phyloP scores from a whole-genome alignment of 2,329 filamentous ascomycete genomes.

The Colletotrichum sp. region DNA sequence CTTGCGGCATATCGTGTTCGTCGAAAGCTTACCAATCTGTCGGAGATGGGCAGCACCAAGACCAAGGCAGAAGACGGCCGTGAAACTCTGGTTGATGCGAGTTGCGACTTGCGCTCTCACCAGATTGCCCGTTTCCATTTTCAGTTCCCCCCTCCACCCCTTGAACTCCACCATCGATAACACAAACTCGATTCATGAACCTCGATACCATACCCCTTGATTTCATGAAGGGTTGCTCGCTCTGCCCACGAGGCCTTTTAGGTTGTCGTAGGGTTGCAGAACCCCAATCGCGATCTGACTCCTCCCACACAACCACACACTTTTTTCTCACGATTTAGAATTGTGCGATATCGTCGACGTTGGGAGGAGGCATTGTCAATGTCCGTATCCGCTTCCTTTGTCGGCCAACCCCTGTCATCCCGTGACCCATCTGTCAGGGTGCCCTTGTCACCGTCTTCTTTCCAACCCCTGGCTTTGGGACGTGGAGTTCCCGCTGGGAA shows the following conservation, averaged over 20 bases:
- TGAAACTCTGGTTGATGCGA: neutral
- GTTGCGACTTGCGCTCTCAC: neutral
- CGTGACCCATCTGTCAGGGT: neutral
- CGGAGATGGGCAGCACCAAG: neutral
- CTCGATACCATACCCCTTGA: neutral
- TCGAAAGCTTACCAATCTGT: neutral
- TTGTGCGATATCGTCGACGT: neutral
- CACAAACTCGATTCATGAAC: constrained; percentile 9
- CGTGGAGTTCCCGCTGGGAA: neutral
- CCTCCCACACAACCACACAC: neutral
- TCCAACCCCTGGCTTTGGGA: neutral
- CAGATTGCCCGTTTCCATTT: constrained; percentile 4
- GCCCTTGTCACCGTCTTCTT: neutral
- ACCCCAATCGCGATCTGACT: constrained; percentile 8
- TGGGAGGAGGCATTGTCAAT: neutral
- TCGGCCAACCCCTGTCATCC: neutral
- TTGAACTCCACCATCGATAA: constrained; percentile 9
- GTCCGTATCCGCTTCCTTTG: neutral
- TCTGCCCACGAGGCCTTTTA: neutral
- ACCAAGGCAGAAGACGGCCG: neutral
- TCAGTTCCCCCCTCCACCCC: neutral
- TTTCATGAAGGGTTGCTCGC: neutral
- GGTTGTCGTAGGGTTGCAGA: constrained; percentile 1
- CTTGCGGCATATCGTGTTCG: neutral
- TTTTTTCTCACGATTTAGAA: neutral